Evolutionary conservation across 1,284 basidiomycete genomes (phyloP).

Genomic region (Heterobasidion parviporum): DNA sequence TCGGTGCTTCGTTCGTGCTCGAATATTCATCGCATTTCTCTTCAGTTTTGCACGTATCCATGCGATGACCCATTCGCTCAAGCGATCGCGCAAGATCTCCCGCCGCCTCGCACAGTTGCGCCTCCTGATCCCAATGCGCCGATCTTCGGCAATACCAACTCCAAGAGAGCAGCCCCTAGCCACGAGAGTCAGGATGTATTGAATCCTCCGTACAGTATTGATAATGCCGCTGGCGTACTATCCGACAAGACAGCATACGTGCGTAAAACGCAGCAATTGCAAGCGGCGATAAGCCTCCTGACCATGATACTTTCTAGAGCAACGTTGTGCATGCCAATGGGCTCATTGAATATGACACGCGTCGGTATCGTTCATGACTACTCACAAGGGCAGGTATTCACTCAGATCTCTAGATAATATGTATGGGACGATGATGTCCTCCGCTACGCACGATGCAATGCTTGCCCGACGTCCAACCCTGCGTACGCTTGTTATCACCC

Average conservation of each 20-base stretch:
- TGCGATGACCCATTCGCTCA: constrained; percentile 50
- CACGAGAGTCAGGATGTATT: constrained; percentile 29
- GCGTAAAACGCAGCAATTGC: constrained; percentile 12
- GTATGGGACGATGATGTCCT: constrained; percentile 67
- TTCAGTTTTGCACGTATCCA: constrained; percentile 50
- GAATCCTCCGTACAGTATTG: constrained; percentile 49
- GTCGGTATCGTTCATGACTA: constrained; percentile 14
- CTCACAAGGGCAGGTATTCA: background rate
- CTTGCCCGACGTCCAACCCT: constrained; percentile 49
- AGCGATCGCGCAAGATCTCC: constrained; percentile 40
- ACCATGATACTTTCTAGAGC: constrained; percentile 25
- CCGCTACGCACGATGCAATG: constrained; percentile 53
- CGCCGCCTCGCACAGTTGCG: constrained; percentile 39
- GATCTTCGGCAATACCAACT: constrained; percentile 31
- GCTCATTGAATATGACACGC: constrained; percentile 54
- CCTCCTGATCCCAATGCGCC: constrained; percentile 45
- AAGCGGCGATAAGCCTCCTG: constrained; percentile 6
- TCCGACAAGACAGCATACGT: constrained; percentile 50
- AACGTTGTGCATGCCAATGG: constrained; percentile 56
- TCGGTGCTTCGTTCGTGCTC: background rate
- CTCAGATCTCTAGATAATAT: constrained; percentile 38
- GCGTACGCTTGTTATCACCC: constrained; percentile 60
- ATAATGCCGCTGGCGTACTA: constrained; percentile 42
- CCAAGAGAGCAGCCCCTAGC: constrained; percentile 22
- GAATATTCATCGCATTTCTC: background rate